Base-by-base conservation (phyloP, 2,329 filamentous ascomycete genomes). In the Aspergillus aculeatinus region DNA sequence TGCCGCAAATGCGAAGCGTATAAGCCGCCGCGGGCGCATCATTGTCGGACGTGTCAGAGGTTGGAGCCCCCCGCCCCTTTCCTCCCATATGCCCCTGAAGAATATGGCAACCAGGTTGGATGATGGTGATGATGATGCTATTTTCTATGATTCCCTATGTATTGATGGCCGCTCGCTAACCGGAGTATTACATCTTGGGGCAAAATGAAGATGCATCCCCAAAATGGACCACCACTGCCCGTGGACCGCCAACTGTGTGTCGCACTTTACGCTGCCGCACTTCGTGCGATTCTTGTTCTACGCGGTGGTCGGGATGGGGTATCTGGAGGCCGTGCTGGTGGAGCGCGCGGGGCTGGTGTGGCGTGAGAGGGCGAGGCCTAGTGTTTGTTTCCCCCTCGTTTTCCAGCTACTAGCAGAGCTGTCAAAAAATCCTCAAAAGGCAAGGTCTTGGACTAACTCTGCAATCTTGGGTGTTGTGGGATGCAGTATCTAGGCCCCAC, bases 191-290 rank as follows among this genome's bases (percentile, higher is more conserved):
- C 3, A 29, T 10, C 27, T 9, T 10, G 25, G 33, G 33, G 4
- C 4, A 19, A 19, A 23, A 4, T 23, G 23, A 53, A 85, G 83
- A 74, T 87, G 85, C 66, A 82, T 87, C 53, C 84, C 84, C 0
- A 87, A 86, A 72, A 87, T 87, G 85, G 85, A 87, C 70, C 85
- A 87, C 69, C 86, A 89, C 70, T 89, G 86, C 69, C 85, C 86
- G 6, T 89, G 86, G 86, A 88, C 85, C 25, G 78, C 76, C 35
- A 88, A 88, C 67, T 89, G 86, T 67, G 85, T 89, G 56, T 88
- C 86, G 48, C 82, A 88, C 72, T 83, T 83, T 64, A 88, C 85
- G 0, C 83, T 87, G 61, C 86, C 86, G 1, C 86, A 88, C 69
- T 89, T 88, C 70, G 72, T 87, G 16, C 85, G 86, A 23, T 88